These are phyloP conservation scores for Barnettozyma wickerhamii DNA, from an alignment of 805 yeast species.

Conservation along the genomic window DNA sequence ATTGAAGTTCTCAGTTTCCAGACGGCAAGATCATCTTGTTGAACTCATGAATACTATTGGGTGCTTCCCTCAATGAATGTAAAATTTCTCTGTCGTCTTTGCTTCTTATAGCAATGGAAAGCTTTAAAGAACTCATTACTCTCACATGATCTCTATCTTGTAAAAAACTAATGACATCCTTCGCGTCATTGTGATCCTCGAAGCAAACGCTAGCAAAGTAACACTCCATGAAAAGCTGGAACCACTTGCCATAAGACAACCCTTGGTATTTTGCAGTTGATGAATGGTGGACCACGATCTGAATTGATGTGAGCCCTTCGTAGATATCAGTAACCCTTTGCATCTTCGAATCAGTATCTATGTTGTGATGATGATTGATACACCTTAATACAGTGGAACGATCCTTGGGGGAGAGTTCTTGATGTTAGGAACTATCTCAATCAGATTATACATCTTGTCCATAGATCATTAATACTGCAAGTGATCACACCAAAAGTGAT, in stretches of 20 bases:
- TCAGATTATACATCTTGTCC: conserved; percentile 75
- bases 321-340: conserved; percentile 63
- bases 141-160: conserved; percentile 58
- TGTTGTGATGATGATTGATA: conserved; percentile 49
- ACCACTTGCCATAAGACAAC: conserved; percentile 76
- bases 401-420: conserved; percentile 77
- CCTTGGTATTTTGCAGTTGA: conserved; percentile 69
- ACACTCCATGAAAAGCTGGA: conserved; percentile 74
- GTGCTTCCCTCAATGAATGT: conserved; percentile 54
- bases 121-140: conserved; percentile 57
- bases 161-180: conserved; percentile 71
- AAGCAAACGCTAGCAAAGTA: conserved; percentile 62
- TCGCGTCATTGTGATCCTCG: conserved; percentile 60
- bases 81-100: conserved; percentile 52
- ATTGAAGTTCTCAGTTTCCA: conserved; percentile 56
- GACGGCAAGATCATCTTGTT: conserved; percentile 58
- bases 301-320: conserved; percentile 45
- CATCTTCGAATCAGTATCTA: conserved; percentile 69
- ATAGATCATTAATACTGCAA: too few relatives aligned
- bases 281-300: conserved; percentile 39
- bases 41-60: conserved; percentile 73
- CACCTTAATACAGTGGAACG: conserved; percentile 67
- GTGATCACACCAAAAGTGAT: too few relatives aligned
- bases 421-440: conserved; percentile 77
- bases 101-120: conserved; percentile 50